A percentile compares a stretch with the other conserved stretches of the same genome.
phyloP scores from a whole-genome alignment of 208 protist species.

The Porcisia deanei region DNA sequence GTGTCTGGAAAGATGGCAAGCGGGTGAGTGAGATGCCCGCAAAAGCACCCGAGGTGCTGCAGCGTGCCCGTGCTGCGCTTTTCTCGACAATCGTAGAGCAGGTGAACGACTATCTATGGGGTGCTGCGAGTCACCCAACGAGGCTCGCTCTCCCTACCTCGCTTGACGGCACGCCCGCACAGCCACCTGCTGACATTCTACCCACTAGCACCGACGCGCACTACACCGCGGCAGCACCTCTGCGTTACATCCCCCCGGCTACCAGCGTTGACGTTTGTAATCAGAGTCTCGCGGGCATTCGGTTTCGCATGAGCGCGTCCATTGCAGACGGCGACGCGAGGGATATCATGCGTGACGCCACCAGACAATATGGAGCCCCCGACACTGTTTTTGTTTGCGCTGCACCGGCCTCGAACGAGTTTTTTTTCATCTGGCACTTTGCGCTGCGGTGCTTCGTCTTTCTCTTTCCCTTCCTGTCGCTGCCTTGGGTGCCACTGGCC shows the following conservation, averaged over 20 bases:
- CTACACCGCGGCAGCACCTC: background rate
- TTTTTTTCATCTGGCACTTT: constrained; percentile 47
- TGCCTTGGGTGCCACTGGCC: constrained; percentile 51
- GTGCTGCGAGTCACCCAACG: constrained; percentile 11
- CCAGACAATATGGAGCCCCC: constrained; percentile 25
- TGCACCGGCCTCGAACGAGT: constrained; percentile 51
- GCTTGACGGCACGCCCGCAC: background rate
- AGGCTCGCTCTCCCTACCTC: constrained; percentile 3
- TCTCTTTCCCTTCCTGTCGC: constrained; percentile 77
- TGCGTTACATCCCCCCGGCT: constrained; percentile 1
- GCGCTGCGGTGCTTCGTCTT: constrained; percentile 45
- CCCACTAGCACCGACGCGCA: background rate
- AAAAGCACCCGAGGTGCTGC: constrained; percentile 22
- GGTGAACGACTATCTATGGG: constrained; percentile 39
- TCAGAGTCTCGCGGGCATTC: constrained; percentile 25
- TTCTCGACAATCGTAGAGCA: constrained; percentile 47
- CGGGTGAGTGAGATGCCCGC: constrained; percentile 31
- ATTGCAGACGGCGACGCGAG: constrained; percentile 18
- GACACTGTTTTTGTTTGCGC: constrained; percentile 57
- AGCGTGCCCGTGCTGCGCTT: constrained; percentile 38
- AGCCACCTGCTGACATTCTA: constrained; percentile 21
- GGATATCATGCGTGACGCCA: background rate
- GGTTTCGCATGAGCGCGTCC: constrained; percentile 17
- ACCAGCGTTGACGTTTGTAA: constrained; percentile 8
- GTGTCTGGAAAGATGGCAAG: constrained; percentile 39